Base-by-base conservation (phyloP, 768 basidiomycete species). In the Hypsizygus marmoreus region DNA sequence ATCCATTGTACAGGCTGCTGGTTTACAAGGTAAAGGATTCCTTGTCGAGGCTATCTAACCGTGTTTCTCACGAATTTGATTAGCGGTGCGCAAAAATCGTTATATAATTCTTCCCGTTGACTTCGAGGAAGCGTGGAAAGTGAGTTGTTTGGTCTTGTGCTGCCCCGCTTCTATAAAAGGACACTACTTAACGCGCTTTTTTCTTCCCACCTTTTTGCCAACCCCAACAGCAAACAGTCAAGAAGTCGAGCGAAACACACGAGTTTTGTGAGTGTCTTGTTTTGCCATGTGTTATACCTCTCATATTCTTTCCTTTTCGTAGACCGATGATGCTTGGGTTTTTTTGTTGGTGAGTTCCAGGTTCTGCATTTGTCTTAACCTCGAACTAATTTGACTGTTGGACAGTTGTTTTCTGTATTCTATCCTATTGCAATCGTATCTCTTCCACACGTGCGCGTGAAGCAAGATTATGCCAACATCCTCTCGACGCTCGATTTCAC, bases 121-220 rank as follows among this genome's bases (percentile, higher is more conserved):
- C 78, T 98, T 99, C 59, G 97, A 99, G 65, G 95, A 98, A 68
- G 94, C 94, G 63, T 99, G 95, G 95, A 98, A 97, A 80, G 94
- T 95, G 55, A 61, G 90, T 81, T 78, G 54, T 82, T 86, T 84
- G 74, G 62, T 55, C 24, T 55, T 80, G 62, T 75, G 77, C 78
- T 70, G 60, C 50, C 54, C 51, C 46, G 41, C 38, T 53, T 50
- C 39, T 58, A 43, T 55, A 58, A 64, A 47, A 42, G 33, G 58
- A 56, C 58, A 59, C 61, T 71, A 63, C 59, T 66, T 67, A 62
- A 64, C 62, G 45, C 49, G 32, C 33, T 29, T 34, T 46, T 48
- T 51, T 65, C 58, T 53, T 60, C 56, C 57, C 61, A 63, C 64
- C 63, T 60, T 61, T 55, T 28, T 55, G 65, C n/a, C n/a, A n/a